These are phyloP conservation scores for Ochromonas danica DNA, from an alignment of 108 stramenopile species.

Conservation along the genomic window DNA sequence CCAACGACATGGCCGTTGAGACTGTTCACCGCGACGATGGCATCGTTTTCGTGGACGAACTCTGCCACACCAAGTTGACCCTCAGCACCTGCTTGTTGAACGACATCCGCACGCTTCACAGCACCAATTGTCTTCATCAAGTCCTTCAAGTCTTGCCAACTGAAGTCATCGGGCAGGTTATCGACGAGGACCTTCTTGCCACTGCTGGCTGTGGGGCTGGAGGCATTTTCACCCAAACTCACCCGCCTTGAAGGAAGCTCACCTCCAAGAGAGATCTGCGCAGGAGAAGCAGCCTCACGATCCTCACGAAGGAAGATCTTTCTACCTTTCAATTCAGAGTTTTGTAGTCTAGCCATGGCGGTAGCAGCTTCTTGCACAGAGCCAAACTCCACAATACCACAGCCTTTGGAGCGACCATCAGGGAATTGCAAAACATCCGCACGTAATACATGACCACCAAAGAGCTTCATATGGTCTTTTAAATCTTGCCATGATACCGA, in stretches of 20 bases:
- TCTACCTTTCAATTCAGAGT: slow-evolving; percentile 71
- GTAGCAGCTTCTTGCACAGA: slow-evolving; percentile 73
- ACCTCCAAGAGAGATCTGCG: too few relatives aligned
- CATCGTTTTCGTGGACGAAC: slow-evolving; percentile 74
- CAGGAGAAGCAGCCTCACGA: slow-evolving; percentile 61
- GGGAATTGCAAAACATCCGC: slow-evolving; percentile 74
- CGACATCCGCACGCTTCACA: slow-evolving; percentile 75
- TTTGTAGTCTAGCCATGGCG: slow-evolving; percentile 78
- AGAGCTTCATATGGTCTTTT: slow-evolving; percentile 81
- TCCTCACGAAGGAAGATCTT: slow-evolving; percentile 75
- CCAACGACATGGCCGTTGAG: not conserved
- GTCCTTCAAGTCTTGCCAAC: slow-evolving; percentile 91
- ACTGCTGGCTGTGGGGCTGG: not conserved
- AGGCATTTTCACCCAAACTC: too few relatives aligned
- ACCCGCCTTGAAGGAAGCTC: too few relatives aligned
- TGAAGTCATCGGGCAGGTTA: slow-evolving; percentile 32
- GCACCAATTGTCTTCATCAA: slow-evolving; percentile 66
- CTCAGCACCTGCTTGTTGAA: slow-evolving; percentile 69
- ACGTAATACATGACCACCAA: slow-evolving; percentile 66
- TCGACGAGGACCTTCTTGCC: not conserved
- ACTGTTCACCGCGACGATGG: slow-evolving; percentile 74
- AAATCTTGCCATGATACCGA: slow-evolving; percentile 81
- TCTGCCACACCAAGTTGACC: slow-evolving; percentile 83
- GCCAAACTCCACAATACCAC: slow-evolving; percentile 86
- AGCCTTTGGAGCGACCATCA: slow-evolving; percentile 80